Evolutionary conservation across 768 basidiomycete species (phyloP).

Genomic region (Coprinellus micaceus): DNA sequence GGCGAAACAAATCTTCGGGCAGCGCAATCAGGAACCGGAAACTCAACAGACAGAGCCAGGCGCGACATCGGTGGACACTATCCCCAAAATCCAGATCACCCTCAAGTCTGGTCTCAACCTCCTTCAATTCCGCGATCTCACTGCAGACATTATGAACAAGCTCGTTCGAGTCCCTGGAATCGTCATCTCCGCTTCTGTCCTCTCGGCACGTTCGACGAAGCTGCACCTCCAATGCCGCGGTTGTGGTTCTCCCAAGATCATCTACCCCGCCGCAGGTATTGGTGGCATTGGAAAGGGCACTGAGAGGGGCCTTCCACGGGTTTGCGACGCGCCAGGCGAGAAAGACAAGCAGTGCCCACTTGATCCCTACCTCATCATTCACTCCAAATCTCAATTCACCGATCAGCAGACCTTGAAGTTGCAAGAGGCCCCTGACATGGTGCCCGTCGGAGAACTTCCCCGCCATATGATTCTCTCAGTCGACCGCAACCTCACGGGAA

Average conservation of each 20-base stretch:
- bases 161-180: slow-evolving; percentile 97
- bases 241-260: slow-evolving; percentile 74
- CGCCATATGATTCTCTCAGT: slow-evolving; percentile 90
- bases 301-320: slow-evolving; percentile 79
- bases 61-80: slow-evolving; percentile 34
- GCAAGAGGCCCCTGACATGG: slow-evolving; percentile 99
- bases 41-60: slow-evolving; percentile 13
- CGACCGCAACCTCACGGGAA: slow-evolving; percentile 87
- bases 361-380: slow-evolving; percentile 94
- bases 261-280: slow-evolving; percentile 74
- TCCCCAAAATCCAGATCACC: slow-evolving; percentile 77
- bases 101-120: slow-evolving; percentile 89
- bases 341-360: slow-evolving; percentile 92
- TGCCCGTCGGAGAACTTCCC: slow-evolving; percentile 96
- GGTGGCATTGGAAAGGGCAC: slow-evolving; percentile 87
- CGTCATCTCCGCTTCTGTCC: slow-evolving; percentile 92
- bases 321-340: slow-evolving; percentile 79
- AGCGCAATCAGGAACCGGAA: slow-evolving; percentile 37
- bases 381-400: slow-evolving; percentile 89
- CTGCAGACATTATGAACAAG: slow-evolving; percentile 91
- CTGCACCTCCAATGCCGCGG: slow-evolving; percentile 91
- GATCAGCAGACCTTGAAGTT: slow-evolving; percentile 96
- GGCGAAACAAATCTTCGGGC: slow-evolving; percentile 72
- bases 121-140: slow-evolving; percentile 90
- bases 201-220: slow-evolving; percentile 90